Evolutionary conservation across 2,329 filamentous ascomycete genomes (phyloP), one percentile per base, ranked within the genome.

Genomic region (Aspergillus ibericus): DNA sequence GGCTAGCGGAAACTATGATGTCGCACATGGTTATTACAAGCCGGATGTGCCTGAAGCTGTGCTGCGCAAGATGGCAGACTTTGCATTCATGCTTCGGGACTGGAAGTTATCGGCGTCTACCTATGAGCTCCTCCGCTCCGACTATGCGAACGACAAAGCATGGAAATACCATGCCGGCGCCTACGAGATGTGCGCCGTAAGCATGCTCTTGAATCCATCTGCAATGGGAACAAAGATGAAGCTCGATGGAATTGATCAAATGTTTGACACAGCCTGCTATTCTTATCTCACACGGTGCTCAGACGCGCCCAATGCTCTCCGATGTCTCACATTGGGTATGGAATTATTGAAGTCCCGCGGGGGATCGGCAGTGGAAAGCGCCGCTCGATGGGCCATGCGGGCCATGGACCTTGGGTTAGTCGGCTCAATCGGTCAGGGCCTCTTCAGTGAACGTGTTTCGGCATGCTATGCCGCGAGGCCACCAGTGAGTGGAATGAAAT

Each of bases 21-120:
- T 83, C 36, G 75, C 86, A 6, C 83, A 85, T 66, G 92, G 92
- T 1, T 96, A 91, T 72, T 99, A 98, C 75, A 83, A 85, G 25
- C 89, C 91, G 0, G 92, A 96, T 62, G 81, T 90, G 0, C 88
- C 92, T 0, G 96, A 99, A 78, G 93, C 93, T 3, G 84, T 95
- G 51, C 91, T 99, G 85, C 88, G 95, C 35, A 96, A 96, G 71
- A 80, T 99, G 50, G 95, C 91, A 44, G 95, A 99, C 72, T 98
- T 93, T 76, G 88, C 92, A 10, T 96, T 99, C 70, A 97, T 99
- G 93, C 83, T 99, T 36, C 86, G 95, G 32, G 96, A 99, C 75
- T 99, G 90, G 87, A 97, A 96, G 75, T 80, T 99, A 35, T 91
- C 95, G 9, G 86, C 95, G 66, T 92, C 89, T 12, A 96, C 91